Percentiles rank a stretch among this genome's conserved stretches.
These are phyloP conservation scores for Hypoxylon sp. DNA, from an alignment of 2,329 filamentous ascomycete genomes.

Conservation along the genomic window DNA sequence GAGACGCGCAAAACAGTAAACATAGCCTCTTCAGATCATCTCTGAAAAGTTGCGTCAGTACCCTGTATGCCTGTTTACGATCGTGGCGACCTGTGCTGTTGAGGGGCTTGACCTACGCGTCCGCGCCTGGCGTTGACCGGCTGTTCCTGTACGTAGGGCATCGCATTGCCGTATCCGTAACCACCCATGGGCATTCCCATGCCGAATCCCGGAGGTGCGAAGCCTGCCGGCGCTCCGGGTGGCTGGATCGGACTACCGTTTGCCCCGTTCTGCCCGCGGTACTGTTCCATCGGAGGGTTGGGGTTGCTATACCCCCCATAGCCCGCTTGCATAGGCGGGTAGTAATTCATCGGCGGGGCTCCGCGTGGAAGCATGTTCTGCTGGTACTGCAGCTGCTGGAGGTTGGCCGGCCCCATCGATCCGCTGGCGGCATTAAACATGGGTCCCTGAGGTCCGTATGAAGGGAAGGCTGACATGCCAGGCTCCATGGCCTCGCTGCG, in stretches of 20 bases:
- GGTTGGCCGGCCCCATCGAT: slow-evolving; percentile 56
- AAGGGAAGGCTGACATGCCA: slow-evolving; percentile 57
- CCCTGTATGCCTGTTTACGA: slow-evolving; percentile 34
- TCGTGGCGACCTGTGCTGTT: slow-evolving; percentile 46
- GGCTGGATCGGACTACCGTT: slow-evolving; percentile 62
- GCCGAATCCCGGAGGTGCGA: slow-evolving; percentile 46
- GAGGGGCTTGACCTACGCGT: slow-evolving; percentile 60
- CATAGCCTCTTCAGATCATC: slow-evolving; percentile 37
- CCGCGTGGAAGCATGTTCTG: slow-evolving; percentile 64
- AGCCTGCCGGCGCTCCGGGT: slow-evolving; percentile 46
- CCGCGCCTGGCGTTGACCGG: slow-evolving; percentile 65
- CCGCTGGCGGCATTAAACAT: slow-evolving; percentile 59
- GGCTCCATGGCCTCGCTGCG: slow-evolving; percentile 62
- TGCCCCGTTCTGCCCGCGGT: slow-evolving; percentile 59
- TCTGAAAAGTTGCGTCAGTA: slow-evolving; percentile 43
- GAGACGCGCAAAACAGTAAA: slow-evolving; percentile 25
- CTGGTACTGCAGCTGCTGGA: slow-evolving; percentile 67
- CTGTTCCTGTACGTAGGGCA: slow-evolving; percentile 64
- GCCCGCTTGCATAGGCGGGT: slow-evolving; percentile 62
- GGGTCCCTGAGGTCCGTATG: slow-evolving; percentile 59
- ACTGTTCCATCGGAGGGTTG: slow-evolving; percentile 62
- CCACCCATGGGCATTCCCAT: slow-evolving; percentile 45
- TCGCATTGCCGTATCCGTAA: slow-evolving; percentile 53
- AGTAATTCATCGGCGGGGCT: slow-evolving; percentile 63
- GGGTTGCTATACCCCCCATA: slow-evolving; percentile 61